A percentile compares a stretch with the other conserved stretches of the same genome.
Conservation (phyloP, 345 rosid species). For the Citrus sp. region DNA sequence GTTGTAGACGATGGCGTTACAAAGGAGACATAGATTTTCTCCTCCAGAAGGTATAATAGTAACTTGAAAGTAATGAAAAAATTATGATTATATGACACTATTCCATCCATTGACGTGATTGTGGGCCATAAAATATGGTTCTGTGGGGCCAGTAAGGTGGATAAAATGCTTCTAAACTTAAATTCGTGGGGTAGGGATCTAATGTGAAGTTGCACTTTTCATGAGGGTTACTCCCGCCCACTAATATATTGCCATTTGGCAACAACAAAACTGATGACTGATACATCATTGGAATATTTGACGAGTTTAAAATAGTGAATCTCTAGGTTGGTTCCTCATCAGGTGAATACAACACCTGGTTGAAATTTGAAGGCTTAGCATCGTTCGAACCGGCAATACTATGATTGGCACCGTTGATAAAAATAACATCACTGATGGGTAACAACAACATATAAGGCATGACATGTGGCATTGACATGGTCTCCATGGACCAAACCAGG, state of each 20-base stretch:
- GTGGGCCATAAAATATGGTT: conserved; percentile 42
- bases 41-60: conserved; percentile 12
- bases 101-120: conserved; percentile 31
- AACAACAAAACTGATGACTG: conserved; percentile 61
- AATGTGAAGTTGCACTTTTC: conserved; percentile 56
- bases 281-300: conserved; percentile 58
- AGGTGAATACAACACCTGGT: conserved; percentile 60
- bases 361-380: conserved; percentile 51
- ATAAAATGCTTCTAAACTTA: conserved; percentile 71
- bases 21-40: conserved; percentile 33
- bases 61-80: conserved; percentile 41
- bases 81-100: conserved; percentile 30
- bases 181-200: conserved; percentile 55
- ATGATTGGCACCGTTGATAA: conserved; percentile 67
- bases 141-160: conserved; percentile 55
- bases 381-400: conserved; percentile 80
- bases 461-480: conserved; percentile 70
- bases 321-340: conserved; percentile 36
- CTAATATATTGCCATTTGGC: conserved; percentile 67
- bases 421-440: conserved; percentile 52
- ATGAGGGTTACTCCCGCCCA: conserved; percentile 88
- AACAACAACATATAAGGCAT: conserved; percentile 65
- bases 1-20: conserved; percentile 57
- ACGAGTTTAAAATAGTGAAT: conserved; percentile 49
- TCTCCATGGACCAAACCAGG: conserved; percentile 71